phyloP scores from a whole-genome alignment of 2,329 filamentous ascomycete genomes.

The Xylaria sp. region DNA sequence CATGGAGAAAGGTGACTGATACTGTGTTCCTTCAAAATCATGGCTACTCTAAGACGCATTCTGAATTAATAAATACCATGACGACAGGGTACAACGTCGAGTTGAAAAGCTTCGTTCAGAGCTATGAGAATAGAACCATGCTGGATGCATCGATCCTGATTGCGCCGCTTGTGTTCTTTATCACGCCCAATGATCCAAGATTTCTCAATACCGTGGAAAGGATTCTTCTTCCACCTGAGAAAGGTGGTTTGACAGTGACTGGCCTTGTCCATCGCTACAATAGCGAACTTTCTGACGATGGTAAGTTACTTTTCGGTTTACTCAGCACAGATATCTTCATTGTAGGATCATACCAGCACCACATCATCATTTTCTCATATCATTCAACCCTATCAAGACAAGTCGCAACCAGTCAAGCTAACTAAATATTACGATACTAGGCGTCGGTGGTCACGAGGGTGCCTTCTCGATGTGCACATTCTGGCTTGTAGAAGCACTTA shows the following conservation, averaged over 20 bases:
- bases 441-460: conserved; percentile 78
- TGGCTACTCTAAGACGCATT: not conserved
- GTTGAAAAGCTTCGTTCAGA: conserved; percentile 77
- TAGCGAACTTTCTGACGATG: conserved; percentile 74
- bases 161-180: conserved; percentile 82
- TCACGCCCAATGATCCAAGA: conserved; percentile 78
- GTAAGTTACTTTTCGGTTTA: conserved; percentile 53
- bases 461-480: conserved; percentile 86
- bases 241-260: conserved; percentile 78
- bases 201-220: conserved; percentile 77
- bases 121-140: conserved; percentile 75
- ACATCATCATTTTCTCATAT: not conserved
- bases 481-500: conserved; percentile 83
- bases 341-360: not conserved
- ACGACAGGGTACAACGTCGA: conserved; percentile 72
- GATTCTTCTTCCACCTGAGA: conserved; percentile 77
- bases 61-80: not conserved
- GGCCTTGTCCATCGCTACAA: conserved; percentile 82
- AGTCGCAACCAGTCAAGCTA: not conserved
- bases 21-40: not conserved
- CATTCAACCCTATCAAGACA: not conserved
- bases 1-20: conserved; percentile 70
- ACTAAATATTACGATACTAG: conserved; percentile 52
- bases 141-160: conserved; percentile 81
- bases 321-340: not conserved